Evolutionary conservation across 495 filamentous ascomycete genomes (phyloP).

Genomic region (Penicillium chermesinum): DNA sequence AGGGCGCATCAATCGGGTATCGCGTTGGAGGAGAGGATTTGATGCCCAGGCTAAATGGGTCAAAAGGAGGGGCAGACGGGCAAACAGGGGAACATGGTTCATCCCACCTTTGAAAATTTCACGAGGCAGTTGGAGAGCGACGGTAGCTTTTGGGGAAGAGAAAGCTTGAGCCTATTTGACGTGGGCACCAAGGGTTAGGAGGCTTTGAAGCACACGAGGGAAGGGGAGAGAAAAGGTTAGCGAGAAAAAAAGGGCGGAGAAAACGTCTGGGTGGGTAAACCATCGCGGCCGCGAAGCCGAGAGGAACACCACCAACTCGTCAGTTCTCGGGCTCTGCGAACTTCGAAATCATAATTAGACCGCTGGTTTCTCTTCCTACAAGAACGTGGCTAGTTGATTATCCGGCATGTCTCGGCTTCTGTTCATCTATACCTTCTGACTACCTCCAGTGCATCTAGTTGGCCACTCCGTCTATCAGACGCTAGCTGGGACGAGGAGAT

Average conservation of each 20-base stretch:
- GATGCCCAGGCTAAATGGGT: conserved; percentile 3
- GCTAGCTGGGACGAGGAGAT: neutral
- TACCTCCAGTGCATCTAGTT: no score
- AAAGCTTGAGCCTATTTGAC: no score
- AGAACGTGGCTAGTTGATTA: no score
- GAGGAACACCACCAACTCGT: conserved; percentile 3
- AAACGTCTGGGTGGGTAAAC: conserved; percentile 6
- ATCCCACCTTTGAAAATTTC: conserved; percentile 12
- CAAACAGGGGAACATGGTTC: conserved; percentile 2
- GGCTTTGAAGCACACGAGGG: conserved; percentile 4
- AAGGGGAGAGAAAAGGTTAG: conserved; percentile 14
- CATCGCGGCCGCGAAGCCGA: neutral
- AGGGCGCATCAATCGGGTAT: conserved; percentile 12
- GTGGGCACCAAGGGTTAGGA: neutral
- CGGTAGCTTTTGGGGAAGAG: no score
- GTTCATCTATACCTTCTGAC: no score
- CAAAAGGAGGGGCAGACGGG: conserved; percentile 21
- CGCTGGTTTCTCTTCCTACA: no score
- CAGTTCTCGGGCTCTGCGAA: neutral
- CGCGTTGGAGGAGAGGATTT: conserved; percentile 4
- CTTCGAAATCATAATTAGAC: no score
- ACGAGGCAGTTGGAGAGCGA: no score
- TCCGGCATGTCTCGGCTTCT: no score
- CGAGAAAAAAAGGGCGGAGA: conserved; percentile 10
- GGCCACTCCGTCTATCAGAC: neutral